Percentiles rank a stretch among this genome's conserved stretches.
These are phyloP conservation scores for Aspergillus sp. DNA, from an alignment of 2,329 filamentous ascomycete genomes.

Conservation along the genomic window DNA sequence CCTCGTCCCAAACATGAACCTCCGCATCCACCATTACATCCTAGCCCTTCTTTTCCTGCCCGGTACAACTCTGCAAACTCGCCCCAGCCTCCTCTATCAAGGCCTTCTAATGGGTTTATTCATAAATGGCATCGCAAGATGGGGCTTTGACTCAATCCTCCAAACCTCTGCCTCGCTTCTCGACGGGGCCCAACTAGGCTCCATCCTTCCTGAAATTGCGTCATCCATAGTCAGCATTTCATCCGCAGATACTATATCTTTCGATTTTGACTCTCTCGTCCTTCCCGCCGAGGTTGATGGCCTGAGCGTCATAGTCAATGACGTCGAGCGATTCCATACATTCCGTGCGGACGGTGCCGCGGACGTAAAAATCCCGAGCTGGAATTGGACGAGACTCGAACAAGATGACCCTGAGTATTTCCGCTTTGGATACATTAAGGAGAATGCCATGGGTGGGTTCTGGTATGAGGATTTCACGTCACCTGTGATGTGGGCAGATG, in stretches of 20 bases:
- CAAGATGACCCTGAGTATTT: conserved; percentile 40
- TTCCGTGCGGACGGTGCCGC: conserved; percentile 45
- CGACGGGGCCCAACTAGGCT: conserved; percentile 36
- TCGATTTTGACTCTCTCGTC: conserved; percentile 29
- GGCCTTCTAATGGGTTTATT: conserved; percentile 62
- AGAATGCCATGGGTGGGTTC: conserved; percentile 34
- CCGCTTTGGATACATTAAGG: conserved; percentile 43
- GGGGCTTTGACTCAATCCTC: conserved; percentile 62
- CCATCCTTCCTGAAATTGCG: conserved; percentile 31
- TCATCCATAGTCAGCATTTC: conserved; percentile 15
- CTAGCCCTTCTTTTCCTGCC: conserved; percentile 59
- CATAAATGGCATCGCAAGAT: conserved; percentile 64
- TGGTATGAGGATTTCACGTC: conserved; percentile 44
- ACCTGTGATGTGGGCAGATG: conserved; percentile 31
- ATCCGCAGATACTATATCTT: conserved; percentile 31
- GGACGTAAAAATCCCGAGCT: conserved; percentile 30
- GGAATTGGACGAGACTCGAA: conserved; percentile 37
- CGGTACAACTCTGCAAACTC: conserved; percentile 59
- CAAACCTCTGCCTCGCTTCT: conserved; percentile 55
- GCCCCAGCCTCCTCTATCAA: conserved; percentile 60
- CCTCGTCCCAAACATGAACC: conserved; percentile 56
- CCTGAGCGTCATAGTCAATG: conserved; percentile 60
- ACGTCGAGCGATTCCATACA: conserved; percentile 58
- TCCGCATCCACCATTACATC: conserved; percentile 66
- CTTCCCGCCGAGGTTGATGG: conserved; percentile 46